phyloP scores from a whole-genome alignment of 345 rosid species.

The Turritis glabra region DNA sequence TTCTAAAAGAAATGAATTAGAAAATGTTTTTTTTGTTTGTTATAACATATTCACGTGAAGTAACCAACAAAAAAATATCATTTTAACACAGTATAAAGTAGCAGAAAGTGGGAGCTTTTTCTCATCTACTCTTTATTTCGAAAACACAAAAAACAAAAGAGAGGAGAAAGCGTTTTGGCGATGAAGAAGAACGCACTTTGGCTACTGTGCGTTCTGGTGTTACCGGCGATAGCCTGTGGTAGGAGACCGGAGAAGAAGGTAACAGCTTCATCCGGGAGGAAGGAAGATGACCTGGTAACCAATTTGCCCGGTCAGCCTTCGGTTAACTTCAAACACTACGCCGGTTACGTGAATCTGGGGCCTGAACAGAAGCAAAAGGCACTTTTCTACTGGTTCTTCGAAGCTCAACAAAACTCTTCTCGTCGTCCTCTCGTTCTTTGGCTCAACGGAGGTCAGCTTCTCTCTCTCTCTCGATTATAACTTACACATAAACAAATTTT shows the following conservation, averaged over 20 bases:
- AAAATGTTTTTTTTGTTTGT: background rate
- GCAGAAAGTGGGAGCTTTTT: conserved; percentile 2
- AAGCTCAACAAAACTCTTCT: conserved; percentile 44
- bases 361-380: conserved; percentile 43
- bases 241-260: conserved; percentile 27
- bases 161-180: background rate
- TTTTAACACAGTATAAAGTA: background rate
- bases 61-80: background rate
- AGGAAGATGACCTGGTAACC: conserved; percentile 48
- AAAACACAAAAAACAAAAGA: background rate
- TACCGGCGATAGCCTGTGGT: conserved; percentile 35
- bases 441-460: conserved; percentile 68
- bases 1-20: background rate
- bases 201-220: conserved; percentile 29
- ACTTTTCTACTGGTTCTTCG: conserved; percentile 76
- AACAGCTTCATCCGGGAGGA: conserved; percentile 11
- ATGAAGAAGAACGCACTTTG: conserved; percentile 35
- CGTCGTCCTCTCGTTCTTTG: conserved; percentile 64
- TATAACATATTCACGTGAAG: conserved; percentile 12
- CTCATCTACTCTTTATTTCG: conserved; percentile 4
- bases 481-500: background rate
- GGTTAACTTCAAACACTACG: conserved; percentile 55
- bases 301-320: conserved; percentile 63
- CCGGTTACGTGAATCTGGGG: conserved; percentile 55
- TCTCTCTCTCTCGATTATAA: background rate